These are phyloP conservation scores for Rutstroemia sp. DNA, from an alignment of 2,329 filamentous ascomycete species.

Conservation along the genomic window DNA sequence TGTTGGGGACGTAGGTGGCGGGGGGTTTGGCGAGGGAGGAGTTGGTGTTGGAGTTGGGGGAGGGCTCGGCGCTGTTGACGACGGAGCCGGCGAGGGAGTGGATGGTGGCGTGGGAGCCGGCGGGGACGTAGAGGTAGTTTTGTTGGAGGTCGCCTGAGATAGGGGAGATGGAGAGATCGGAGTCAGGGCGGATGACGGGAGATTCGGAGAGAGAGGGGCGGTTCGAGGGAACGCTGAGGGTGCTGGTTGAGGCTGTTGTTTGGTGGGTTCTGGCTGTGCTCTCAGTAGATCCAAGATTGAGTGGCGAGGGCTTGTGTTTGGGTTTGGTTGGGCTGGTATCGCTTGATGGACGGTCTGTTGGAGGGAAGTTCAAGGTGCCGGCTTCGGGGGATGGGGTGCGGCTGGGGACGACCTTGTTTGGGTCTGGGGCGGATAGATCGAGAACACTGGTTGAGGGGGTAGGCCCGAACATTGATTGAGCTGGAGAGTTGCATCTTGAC, in stretches of 20 bases:
- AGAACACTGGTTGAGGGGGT: not conserved
- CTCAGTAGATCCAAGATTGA: conserved; percentile 1
- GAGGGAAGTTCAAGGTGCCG: not conserved
- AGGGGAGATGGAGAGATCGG: not conserved
- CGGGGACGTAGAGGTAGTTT: not conserved
- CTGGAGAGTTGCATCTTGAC: conserved; percentile 11
- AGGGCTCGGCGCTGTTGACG: not conserved
- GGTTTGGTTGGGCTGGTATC: not conserved
- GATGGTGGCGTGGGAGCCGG: not conserved
- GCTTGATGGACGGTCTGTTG: not conserved
- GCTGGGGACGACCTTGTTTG: not conserved
- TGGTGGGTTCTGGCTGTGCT: not conserved
- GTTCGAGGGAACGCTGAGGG: not conserved
- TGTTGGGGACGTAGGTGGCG: not conserved
- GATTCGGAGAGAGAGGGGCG: not conserved
- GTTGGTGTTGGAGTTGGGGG: not conserved
- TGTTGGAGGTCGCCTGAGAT: not conserved
- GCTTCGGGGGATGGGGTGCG: not conserved
- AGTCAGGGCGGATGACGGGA: not conserved
- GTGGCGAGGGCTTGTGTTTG: not conserved
- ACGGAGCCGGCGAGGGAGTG: not conserved
- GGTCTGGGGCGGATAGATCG: not conserved
- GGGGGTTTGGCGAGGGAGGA: not conserved
- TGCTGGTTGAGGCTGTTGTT: not conserved
- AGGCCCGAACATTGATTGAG: not conserved